phyloP scores from a whole-genome alignment of 345 rosid genomes.

The Eutrema japonicum region DNA sequence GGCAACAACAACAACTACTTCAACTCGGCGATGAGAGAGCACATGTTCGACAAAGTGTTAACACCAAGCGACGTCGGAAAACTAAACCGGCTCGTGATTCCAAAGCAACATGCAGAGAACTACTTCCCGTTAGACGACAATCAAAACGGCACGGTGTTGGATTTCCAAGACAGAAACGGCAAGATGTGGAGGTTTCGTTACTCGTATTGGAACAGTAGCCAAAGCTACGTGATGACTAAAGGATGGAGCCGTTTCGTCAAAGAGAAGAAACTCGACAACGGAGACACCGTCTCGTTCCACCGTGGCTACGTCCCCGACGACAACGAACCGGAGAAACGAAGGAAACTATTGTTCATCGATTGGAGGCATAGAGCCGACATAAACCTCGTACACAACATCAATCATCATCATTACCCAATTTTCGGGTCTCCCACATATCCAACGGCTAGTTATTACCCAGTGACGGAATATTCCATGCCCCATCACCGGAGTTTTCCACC shows the following conservation, averaged over 20 bases:
- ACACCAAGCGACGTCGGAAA: constrained; percentile 85
- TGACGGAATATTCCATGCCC: constrained; percentile 34
- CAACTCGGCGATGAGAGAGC: constrained; percentile 50
- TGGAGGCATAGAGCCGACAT: constrained; percentile 69
- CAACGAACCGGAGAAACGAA: constrained; percentile 52
- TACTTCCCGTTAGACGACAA: constrained; percentile 59
- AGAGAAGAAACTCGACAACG: constrained; percentile 81
- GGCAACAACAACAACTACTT: constrained; percentile 35
- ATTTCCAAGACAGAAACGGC: constrained; percentile 77
- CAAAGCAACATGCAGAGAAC: constrained; percentile 81
- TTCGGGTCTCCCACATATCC: constrained; percentile 35
- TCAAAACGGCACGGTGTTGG: constrained; percentile 70
- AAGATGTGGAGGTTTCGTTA: constrained; percentile 82
- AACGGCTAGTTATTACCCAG: constrained; percentile 28
- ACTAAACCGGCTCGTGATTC: constrained; percentile 79
- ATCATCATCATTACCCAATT: constrained; percentile 15
- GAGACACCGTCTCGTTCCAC: constrained; percentile 81
- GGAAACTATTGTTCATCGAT: constrained; percentile 60
- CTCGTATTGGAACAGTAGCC: constrained; percentile 94
- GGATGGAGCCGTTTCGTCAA: constrained; percentile 95
- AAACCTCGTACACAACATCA: constrained; percentile 33
- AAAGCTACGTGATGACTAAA: constrained; percentile 95
- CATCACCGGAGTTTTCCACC: constrained; percentile 31
- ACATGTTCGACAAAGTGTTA: constrained; percentile 79
- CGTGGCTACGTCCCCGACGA: constrained; percentile 61